Evolutionary conservation across 2,329 filamentous ascomycete species (phyloP), one percentile per base, ranked within the genome.

Genomic region (Aureobasidium namibiae): DNA sequence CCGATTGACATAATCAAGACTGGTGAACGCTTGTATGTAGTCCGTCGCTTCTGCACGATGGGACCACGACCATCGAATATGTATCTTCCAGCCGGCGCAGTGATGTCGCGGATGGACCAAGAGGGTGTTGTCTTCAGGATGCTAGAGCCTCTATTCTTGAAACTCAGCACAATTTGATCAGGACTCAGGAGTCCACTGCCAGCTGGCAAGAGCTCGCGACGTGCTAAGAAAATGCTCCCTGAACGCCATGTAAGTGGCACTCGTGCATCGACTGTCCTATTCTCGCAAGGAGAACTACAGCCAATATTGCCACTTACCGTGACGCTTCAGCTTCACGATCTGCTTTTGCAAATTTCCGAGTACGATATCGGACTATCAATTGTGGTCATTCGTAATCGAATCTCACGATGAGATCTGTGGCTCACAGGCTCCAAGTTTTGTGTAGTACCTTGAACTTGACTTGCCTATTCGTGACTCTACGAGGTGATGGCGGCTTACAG

Each of bases 291-390:
- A 33, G 5, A 21, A 13, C 16, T 14, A 23, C 3, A 42, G 36
- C 24, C 36, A 53, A 31, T 42, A 38, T 39, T 52, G 33, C 34
- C 21, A 26, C 18, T 9, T 39, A 42, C 24, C 50, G 38, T 7
- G 36, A 42, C 24, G 50, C 50, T 31, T 42, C 33, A 41, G 38
- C 23, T 42, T 53, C 50, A 36, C 36, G 38, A 42, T 42, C n/a
- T 21, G 50, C 44, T 53, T 31, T 29, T 36, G 50, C 50, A 53
- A 39, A 53, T 41, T 42, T 53, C 50, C 50, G 50, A 38, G 50
- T 36, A 53, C 50, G 50, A 53, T 26, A 26, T 52, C 48, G 13
- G 33, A 18, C 36, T 31, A 53, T 24, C 11, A 24, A 31, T 26
- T 4, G 16, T 23, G n/a, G 24, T 49, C 5, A 16, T 8, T 21